A percentile compares a stretch with the other conserved stretches of the same genome.
Conservation (phyloP, 1,139 yeast species). For the Saccharomyces hybrid region DNA sequence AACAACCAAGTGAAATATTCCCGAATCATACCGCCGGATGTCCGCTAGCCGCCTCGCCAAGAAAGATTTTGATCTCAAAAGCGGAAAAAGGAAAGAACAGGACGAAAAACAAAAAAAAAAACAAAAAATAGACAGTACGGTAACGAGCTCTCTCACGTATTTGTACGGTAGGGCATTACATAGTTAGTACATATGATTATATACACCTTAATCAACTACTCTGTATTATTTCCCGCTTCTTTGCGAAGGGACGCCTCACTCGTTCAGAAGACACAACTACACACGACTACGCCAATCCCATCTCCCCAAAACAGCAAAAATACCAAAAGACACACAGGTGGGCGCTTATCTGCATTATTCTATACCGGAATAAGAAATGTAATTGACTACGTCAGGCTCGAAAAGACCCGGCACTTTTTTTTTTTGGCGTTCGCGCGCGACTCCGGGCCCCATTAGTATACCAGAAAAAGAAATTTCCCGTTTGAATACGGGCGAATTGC, state of each 20-base stretch:
- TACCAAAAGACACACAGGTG: not conserved
- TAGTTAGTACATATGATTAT: not conserved
- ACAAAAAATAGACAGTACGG: too few relatives aligned
- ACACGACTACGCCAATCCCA: not conserved
- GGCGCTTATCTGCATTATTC: not conserved
- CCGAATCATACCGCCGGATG: conserved; percentile 12
- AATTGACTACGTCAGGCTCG: not conserved
- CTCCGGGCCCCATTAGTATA: not conserved
- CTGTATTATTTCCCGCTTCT: not conserved
- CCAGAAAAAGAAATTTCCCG: not conserved
- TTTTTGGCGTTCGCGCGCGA: not conserved
- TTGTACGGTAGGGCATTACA: not conserved
- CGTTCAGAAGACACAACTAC: not conserved
- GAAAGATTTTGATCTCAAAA: not conserved
- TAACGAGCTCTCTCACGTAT: too few relatives aligned
- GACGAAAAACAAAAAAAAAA: not conserved
- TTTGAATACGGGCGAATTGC: not conserved
- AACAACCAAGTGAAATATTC: conserved; percentile 25
- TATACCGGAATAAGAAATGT: not conserved
- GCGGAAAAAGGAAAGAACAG: not conserved
- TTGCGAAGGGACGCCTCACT: not conserved
- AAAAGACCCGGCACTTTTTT: not conserved
- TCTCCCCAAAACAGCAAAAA: not conserved
- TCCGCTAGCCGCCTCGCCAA: not conserved
- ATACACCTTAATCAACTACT: not conserved